phyloP scores from a whole-genome alignment of 2,329 filamentous ascomycete genomes.

The Diaporthe velutina region DNA sequence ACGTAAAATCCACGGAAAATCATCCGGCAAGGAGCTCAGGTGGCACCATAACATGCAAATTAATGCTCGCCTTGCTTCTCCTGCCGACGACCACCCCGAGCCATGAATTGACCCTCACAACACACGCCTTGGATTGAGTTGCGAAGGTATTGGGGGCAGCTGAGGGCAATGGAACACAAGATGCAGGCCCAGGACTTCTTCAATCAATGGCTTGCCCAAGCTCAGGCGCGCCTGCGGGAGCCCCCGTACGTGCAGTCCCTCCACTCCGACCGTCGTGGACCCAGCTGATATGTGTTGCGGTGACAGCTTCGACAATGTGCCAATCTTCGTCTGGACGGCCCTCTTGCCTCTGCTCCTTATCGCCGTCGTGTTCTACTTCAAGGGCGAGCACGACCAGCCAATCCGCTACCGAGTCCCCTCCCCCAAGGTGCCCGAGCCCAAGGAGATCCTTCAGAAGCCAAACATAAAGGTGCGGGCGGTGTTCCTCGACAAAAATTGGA shows the following conservation, averaged over 20 bases:
- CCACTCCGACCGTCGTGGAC: not conserved
- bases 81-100: not conserved
- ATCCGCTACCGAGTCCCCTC: slow-evolving; percentile 72
- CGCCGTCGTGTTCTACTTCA: slow-evolving; percentile 19
- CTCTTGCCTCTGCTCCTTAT: slow-evolving; percentile 32
- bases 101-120: slow-evolving; percentile 15
- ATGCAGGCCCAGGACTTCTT: slow-evolving; percentile 34
- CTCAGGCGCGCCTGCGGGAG: slow-evolving; percentile 33
- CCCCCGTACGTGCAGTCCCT: slow-evolving; percentile 33
- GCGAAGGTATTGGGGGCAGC: not conserved
- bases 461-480: slow-evolving; percentile 66
- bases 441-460: slow-evolving; percentile 69
- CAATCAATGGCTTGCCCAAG: slow-evolving; percentile 36
- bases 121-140: not conserved
- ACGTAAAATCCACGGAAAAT: slow-evolving; percentile 32
- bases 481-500: not conserved
- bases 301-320: slow-evolving; percentile 29
- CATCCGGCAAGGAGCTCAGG: slow-evolving; percentile 18
- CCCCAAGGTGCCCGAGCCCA: slow-evolving; percentile 72
- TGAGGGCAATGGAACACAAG: slow-evolving; percentile 1
- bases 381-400: slow-evolving; percentile 53
- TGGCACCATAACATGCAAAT: slow-evolving; percentile 35
- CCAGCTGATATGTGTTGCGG: slow-evolving; percentile 21
- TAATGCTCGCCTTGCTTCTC: not conserved
- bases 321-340: slow-evolving; percentile 26